Evolutionary conservation across 2,329 filamentous ascomycete species (phyloP).

Genomic region (Penicillium sp.): DNA sequence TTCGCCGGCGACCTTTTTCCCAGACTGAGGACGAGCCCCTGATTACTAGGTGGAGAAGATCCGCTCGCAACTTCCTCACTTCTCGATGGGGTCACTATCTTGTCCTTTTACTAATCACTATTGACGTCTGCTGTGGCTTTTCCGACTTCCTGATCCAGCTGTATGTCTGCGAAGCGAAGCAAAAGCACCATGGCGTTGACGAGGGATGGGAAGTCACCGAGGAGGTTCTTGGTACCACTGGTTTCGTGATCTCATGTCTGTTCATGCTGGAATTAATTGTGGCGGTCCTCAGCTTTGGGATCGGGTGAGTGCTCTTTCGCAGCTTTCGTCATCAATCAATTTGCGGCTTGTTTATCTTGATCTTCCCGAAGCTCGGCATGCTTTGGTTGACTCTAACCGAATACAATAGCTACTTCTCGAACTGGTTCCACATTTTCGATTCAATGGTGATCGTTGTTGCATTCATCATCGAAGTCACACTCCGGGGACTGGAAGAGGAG

Average conservation of each 20-base stretch:
- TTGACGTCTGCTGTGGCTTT: conserved; percentile 55
- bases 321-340: neutral
- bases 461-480: conserved; percentile 62
- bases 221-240: conserved; percentile 51
- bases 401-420: conserved; percentile 53
- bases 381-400: neutral
- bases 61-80: conserved; percentile 36
- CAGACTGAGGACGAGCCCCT: conserved; percentile 1
- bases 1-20: neutral
- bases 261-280: conserved; percentile 65
- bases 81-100: conserved; percentile 52
- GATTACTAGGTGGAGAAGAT: conserved; percentile 10
- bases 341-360: neutral
- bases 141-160: conserved; percentile 53
- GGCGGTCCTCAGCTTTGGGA: conserved; percentile 63
- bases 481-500: conserved; percentile 51
- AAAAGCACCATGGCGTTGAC: conserved; percentile 25
- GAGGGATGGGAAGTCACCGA: conserved; percentile 36
- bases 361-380: neutral
- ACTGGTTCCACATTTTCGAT: conserved; percentile 65
- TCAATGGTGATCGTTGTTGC: conserved; percentile 61
- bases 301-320: conserved; percentile 45
- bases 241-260: conserved; percentile 61
- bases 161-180: conserved; percentile 47
- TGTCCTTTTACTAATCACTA: conserved; percentile 49